Evolutionary conservation across 129 eudicot species (phyloP), one percentile per base, ranked within the genome.

Genomic region (Helichrysum umbraculigerum): DNA sequence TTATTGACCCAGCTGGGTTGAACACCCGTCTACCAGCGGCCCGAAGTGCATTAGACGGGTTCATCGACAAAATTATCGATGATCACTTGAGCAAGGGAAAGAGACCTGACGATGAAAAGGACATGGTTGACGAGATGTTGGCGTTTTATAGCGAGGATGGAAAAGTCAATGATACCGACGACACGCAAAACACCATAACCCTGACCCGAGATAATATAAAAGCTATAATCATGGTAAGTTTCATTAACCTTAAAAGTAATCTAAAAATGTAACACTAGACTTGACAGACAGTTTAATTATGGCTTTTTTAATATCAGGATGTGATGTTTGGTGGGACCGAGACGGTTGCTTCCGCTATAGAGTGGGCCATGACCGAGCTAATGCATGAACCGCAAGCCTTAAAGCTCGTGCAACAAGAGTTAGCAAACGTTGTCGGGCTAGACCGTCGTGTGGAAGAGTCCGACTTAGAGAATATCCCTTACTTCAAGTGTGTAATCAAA

Each of bases 111-210:
- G 68, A 47, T 51, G 87, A 69, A 6, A 74, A 35, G 19, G 98
- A 93, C 25, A 93, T 93, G 98, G 98, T 93, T 67, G 95, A 90
- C 81, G 97, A 93, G 65, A 74, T 93, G 72, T 62, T 93, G 70
- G 96, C 63, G 21, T 93, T 93, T 63, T 90, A 88, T 58, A 71
- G 87, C 41, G 92, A 89, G 3, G 87, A 78, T 5, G 85, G 77
- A 3, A 90, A 85, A 20, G 78, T 76, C 2, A 77, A 25, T 4
- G 97, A 93, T 41, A 60, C 84, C 11, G 97, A 87, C 0, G 97
- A 90, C 77, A 62, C 80, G 71, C 94, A 90, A 56, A 90, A 78
- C 75, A 73, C 91, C 7, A 70, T 93, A 25, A 83, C 62, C 57
- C 87, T 93, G 37, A 93, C 92, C 28, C 83, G 91, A 79, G 90